Evolutionary conservation across 805 yeast species (phyloP).

Genomic region (Metschnikowia chrysomelidarum): DNA sequence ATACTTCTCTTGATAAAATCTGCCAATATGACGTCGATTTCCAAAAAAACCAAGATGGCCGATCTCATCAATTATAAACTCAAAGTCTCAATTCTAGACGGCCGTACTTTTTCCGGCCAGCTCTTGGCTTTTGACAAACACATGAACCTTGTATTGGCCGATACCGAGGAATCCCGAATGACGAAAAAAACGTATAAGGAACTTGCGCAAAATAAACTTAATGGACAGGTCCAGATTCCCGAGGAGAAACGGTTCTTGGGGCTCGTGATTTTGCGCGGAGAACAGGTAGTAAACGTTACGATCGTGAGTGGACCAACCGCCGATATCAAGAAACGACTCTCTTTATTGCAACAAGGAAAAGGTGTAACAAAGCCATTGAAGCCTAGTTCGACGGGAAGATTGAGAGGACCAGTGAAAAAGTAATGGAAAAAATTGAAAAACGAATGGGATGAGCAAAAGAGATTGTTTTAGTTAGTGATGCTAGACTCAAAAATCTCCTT

Average conservation of each 20-base stretch:
- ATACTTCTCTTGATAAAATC: too few relatives aligned
- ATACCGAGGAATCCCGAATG: constrained; percentile 78
- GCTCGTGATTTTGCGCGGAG: constrained; percentile 82
- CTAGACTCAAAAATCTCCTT: constrained; percentile 99
- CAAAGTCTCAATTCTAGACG: constrained; percentile 72
- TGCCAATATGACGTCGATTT: constrained; percentile 18
- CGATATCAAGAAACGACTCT: constrained; percentile 35
- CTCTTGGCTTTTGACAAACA: constrained; percentile 86
- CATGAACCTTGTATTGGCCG: constrained; percentile 81
- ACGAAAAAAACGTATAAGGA: constrained; percentile 55
- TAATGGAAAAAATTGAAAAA: constrained; percentile 1
- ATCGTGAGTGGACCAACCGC: constrained; percentile 63
- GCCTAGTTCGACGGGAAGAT: constrained; percentile 24
- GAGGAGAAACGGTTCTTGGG: constrained; percentile 80
- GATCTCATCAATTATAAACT: constrained; percentile 74
- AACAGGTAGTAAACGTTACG: constrained; percentile 69
- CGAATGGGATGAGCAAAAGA: background rate
- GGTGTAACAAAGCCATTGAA: constrained; percentile 37
- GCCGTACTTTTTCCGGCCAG: constrained; percentile 73
- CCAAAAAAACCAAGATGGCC: constrained; percentile 47
- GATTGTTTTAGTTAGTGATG: too few relatives aligned
- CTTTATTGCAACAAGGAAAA: constrained; percentile 20
- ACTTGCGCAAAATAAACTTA: constrained; percentile 28
- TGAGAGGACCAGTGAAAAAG: constrained; percentile 24
- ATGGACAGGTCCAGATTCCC: constrained; percentile 33